Percentiles rank a stretch among this genome's conserved stretches.
Evolutionary conservation across 1,284 basidiomycete species (phyloP).

Genomic region (Malassezia caprae): DNA sequence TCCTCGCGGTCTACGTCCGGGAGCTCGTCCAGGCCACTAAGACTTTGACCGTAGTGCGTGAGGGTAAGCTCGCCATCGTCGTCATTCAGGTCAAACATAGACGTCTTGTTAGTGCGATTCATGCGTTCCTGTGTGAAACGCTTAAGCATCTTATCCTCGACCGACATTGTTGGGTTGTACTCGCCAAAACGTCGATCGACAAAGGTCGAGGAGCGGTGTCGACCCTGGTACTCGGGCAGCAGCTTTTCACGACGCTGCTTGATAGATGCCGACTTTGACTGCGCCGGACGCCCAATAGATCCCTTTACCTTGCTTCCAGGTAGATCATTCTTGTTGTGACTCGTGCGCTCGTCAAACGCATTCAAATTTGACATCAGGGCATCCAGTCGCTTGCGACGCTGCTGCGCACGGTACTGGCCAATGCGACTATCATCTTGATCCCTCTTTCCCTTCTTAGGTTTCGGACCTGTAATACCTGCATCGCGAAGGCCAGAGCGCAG

Average conservation of each 20-base stretch:
- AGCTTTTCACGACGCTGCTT: slow-evolving; percentile 65
- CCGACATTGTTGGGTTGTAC: slow-evolving; percentile 74
- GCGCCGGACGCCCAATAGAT: slow-evolving; percentile 67
- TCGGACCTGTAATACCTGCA: slow-evolving; percentile 35
- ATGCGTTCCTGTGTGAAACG: slow-evolving; percentile 73
- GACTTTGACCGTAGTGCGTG: slow-evolving; percentile 83
- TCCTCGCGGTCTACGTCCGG: slow-evolving; percentile 54
- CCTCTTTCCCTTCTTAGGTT: slow-evolving; percentile 32
- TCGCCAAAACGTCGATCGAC: slow-evolving; percentile 93
- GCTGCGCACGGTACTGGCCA: slow-evolving; percentile 21
- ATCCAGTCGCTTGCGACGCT: slow-evolving; percentile 57
- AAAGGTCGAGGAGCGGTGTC: slow-evolving; percentile 74
- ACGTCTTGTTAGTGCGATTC: slow-evolving; percentile 57
- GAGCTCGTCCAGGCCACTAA: slow-evolving; percentile 76
- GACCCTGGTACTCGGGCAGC: slow-evolving; percentile 66
- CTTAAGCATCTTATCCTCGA: slow-evolving; percentile 94
- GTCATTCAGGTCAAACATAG: slow-evolving; percentile 77
- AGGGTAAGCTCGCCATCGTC: slow-evolving; percentile 50
- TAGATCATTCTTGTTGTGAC: slow-evolving; percentile 72
- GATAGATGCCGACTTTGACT: slow-evolving; percentile 76
- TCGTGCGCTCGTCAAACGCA: slow-evolving; percentile 63
- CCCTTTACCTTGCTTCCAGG: slow-evolving; percentile 78
- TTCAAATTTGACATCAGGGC: slow-evolving; percentile 78
- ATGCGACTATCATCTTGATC: slow-evolving; percentile 50
- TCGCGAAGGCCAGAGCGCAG: slow-evolving; percentile 37